Conservation (phyloP, 2,329 filamentous ascomycete species). For the Nigrograna mackinnonii region DNA sequence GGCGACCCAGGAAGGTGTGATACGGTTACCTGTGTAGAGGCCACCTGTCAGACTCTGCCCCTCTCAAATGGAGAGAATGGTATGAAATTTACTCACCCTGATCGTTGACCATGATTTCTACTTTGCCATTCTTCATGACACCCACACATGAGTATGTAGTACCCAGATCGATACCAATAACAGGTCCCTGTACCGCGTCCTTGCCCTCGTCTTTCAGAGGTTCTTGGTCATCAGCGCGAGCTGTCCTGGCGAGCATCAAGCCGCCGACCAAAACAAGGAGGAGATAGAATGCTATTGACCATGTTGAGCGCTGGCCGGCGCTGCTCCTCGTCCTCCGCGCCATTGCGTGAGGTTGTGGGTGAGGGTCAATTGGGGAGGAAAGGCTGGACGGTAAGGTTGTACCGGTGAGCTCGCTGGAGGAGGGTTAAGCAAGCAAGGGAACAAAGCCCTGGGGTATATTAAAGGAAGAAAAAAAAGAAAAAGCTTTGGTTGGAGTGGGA, state of each 20-base stretch:
- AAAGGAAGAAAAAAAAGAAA: conserved; percentile 20
- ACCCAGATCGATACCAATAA: conserved; percentile 42
- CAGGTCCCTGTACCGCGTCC: conserved; percentile 47
- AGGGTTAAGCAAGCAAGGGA: conserved; percentile 10
- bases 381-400: conserved; percentile 22
- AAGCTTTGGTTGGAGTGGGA: no score
- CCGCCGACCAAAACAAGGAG: conserved; percentile 84
- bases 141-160: conserved; percentile 42
- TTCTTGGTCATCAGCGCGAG: conserved; percentile 72
- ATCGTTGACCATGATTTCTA: conserved; percentile 50
- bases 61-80: not conserved
- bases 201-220: conserved; percentile 67
- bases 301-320: conserved; percentile 76
- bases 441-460: conserved; percentile 6
- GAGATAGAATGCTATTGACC: conserved; percentile 89
- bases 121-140: conserved; percentile 47
- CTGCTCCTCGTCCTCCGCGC: conserved; percentile 64
- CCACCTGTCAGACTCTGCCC: conserved; percentile 19
- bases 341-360: conserved; percentile 50
- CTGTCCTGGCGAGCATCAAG: conserved; percentile 78
- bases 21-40: conserved; percentile 42
- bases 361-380: conserved; percentile 13
- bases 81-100: conserved; percentile 33
- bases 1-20: conserved; percentile 76
- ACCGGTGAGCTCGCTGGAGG: conserved; percentile 21